Evolutionary conservation across 306 rosid species (phyloP), one percentile per base, ranked within the genome.

Genomic region (Cucumis cinereus): DNA sequence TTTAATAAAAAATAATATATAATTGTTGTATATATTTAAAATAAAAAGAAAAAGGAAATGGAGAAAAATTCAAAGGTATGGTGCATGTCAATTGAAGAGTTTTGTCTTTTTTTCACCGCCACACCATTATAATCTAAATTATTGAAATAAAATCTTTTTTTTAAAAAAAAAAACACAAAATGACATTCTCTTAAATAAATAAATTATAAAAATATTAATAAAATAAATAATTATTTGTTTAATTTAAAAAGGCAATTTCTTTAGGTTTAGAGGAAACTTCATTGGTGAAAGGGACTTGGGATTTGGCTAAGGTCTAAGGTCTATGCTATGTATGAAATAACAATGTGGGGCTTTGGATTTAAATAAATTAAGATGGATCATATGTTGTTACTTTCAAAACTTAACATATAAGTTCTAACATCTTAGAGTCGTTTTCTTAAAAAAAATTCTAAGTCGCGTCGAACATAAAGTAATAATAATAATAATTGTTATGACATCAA

Each of bases 51-150:
- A 50, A 50, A 16, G 16, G n/a, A 50, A 50, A 58, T 10, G 16
- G 17, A 28, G 43, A 33, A 30, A 33, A 63, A 35, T 30, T 35
- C 15, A 24, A n/a, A 2, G 16, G 73, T n/a, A 38, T 36, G 73
- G 73, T 17, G 52, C 6, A 40, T 41, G 55, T 0, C 7, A 30
- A 67, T 22, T 12, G 7, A 67, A 41, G 55, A 10, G 1, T 68
- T 41, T 20, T 68, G 55, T 68, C 13, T 68, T 68, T 2, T 41
- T 68, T 43, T 68, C 74, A 68, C 74, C 74, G 74, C 23, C 74
- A 40, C 13, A 41, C 1, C 24, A 43, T 20, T 20, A 22, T 41
- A 43, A 13, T 19, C 49, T 66, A n/a, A 66, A 66, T 66, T 66
- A 68, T 38, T 66, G 22, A 30, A 61, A 61, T 30, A 0, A 33